These are phyloP conservation scores for Paxillus ammoniavirescens DNA, from an alignment of 768 basidiomycete species.

Conservation along the genomic window DNA sequence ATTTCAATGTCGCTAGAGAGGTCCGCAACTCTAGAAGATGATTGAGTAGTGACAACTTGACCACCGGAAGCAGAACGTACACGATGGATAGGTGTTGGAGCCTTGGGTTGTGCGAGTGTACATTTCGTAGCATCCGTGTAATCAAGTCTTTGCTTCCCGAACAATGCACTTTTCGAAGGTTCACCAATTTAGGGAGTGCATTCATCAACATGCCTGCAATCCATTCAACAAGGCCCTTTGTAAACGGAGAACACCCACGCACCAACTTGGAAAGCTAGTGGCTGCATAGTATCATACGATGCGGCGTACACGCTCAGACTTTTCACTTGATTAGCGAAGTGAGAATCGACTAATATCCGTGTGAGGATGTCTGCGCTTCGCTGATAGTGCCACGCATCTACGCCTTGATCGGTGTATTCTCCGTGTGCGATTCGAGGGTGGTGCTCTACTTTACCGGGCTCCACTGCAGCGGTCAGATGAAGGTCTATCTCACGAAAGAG, in stretches of 20 bases:
- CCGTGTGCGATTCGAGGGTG: conserved; percentile 14
- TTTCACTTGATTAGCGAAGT: conserved; percentile 57
- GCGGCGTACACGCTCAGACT: conserved; percentile 60
- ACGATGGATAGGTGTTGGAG: conserved; percentile 56
- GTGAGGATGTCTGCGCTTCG: conserved; percentile 72
- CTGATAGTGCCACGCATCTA: conserved; percentile 50
- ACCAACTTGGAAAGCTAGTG: conserved; percentile 68
- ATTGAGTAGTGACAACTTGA: background rate
- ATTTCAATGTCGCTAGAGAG: conserved; percentile 44
- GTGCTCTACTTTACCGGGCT: conserved; percentile 18
- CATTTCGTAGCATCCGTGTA: conserved; percentile 46
- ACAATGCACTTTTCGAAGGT: conserved; percentile 59
- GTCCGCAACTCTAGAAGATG: conserved; percentile 31
- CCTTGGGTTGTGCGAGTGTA: conserved; percentile 51
- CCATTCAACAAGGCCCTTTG: background rate
- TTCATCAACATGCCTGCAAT: conserved; percentile 64
- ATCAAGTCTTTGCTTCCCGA: conserved; percentile 56
- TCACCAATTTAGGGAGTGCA: conserved; percentile 59
- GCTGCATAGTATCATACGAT: conserved; percentile 43
- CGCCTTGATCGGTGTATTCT: conserved; percentile 26
- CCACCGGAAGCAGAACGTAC: conserved; percentile 30
- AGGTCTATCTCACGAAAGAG: conserved; percentile 65
- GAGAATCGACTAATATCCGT: conserved; percentile 56
- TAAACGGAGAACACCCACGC: conserved; percentile 5
- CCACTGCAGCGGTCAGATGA: conserved; percentile 47